Base-by-base conservation (phyloP, 495 filamentous ascomycete species). In the Thozetella sp. region DNA sequence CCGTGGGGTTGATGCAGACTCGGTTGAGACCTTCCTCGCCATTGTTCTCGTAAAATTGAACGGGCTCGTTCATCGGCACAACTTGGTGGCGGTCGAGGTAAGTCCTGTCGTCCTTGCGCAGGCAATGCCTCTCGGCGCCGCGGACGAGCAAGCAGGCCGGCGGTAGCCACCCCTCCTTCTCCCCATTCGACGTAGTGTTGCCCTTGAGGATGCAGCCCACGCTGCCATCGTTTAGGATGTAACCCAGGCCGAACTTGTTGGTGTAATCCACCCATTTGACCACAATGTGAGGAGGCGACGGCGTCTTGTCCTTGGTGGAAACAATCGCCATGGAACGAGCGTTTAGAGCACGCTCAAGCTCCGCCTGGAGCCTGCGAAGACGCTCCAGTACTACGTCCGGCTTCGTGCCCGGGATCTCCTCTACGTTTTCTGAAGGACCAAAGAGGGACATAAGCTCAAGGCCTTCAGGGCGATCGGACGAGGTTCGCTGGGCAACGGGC, bases 261-360 rank as follows among this genome's bases (percentile, higher is more conserved):
- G 92, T 93, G 64, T 95, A 96, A 65, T 96, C 92, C n/a, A 96
- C 92, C 92, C 92, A 96, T 68, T 94, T 95, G 22, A 93, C 88
- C 22, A 96, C 90, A 25, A 88, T 79, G 26, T 80, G 78, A 4
- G 81, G 80, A 19, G 72, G 70, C 0, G 78, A 59, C 23, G 77
- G 73, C 2, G 74, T 68, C 30, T 69, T 69, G 24, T 71, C 65
- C 61, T 77, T 75, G 10, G 76, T 55, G 1, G 75, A 74, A 3
- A 80, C 59, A 22, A 83, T 71, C 1, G 78, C 80, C 72, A 79
- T 82, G 10, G 81, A 79, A 25, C 80, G 76, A 34, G 79, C 69
- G 52, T 85, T 83, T 2, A 86, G 70, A n/a, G 83, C 82, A n/a
- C 80, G 70, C 51, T 84, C 81, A 26, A 88, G 64, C 59, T 86